Conservation (phyloP, 257 asterid species). For the Solanum chilense region DNA sequence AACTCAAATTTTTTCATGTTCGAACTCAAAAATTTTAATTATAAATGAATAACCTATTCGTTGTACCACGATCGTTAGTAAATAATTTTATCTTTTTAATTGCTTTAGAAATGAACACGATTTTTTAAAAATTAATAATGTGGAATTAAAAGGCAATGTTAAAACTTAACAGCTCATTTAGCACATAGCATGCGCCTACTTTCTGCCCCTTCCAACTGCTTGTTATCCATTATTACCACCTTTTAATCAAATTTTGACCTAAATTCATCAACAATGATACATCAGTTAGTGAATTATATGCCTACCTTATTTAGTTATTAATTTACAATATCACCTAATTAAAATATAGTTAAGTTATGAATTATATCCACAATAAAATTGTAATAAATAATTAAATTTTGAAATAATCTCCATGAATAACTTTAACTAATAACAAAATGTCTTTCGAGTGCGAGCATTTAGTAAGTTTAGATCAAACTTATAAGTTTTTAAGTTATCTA, state of each 20-base stretch:
- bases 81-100: too few relatives aligned
- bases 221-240: neutral
- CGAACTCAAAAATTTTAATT: neutral
- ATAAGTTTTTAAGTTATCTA: neutral
- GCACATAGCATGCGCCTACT: neutral
- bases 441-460: neutral
- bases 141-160: neutral
- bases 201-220: neutral
- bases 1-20: too few relatives aligned
- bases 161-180: slow-evolving; percentile 1
- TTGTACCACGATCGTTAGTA: too few relatives aligned
- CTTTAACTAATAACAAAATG: neutral
- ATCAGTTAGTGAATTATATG: neutral
- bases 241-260: neutral
- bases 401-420: too few relatives aligned
- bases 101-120: too few relatives aligned
- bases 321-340: too few relatives aligned
- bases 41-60: too few relatives aligned
- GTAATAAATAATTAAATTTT: too few relatives aligned
- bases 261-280: too few relatives aligned
- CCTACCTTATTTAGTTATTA: neutral
- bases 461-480: neutral
- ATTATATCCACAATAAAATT: too few relatives aligned
- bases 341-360: too few relatives aligned
- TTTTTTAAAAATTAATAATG: too few relatives aligned